Percentiles rank a stretch among this genome's conserved stretches.
phyloP scores from a whole-genome alignment of 1,284 basidiomycete genomes.

The Ceratobasidium sp. region DNA sequence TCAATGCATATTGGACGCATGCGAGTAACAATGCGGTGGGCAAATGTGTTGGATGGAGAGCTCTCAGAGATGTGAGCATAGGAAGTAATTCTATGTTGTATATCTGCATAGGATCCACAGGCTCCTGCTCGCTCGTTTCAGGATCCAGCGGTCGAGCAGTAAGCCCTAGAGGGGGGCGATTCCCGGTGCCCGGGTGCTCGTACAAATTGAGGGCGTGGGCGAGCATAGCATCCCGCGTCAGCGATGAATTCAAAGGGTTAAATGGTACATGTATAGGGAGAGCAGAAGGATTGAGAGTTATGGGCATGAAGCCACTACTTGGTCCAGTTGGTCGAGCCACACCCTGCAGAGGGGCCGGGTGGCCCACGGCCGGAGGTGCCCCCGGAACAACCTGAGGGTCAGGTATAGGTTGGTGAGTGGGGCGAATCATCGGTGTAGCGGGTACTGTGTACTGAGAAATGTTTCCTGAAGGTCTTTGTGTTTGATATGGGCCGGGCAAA shows the following conservation, averaged over 20 bases:
- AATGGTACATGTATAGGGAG: neutral
- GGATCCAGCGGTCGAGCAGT: slow-evolving; percentile 30
- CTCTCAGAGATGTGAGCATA: slow-evolving; percentile 48
- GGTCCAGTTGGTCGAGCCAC: neutral
- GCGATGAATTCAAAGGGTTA: slow-evolving; percentile 44
- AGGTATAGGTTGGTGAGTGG: neutral
- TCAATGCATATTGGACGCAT: slow-evolving; percentile 51
- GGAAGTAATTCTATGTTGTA: slow-evolving; percentile 48
- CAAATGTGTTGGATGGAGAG: slow-evolving; percentile 49
- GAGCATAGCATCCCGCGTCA: slow-evolving; percentile 47
- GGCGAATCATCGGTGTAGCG: neutral
- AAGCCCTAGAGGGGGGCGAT: slow-evolving; percentile 39
- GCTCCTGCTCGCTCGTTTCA: neutral
- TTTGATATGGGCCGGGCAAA: slow-evolving; percentile 3
- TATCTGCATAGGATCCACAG: slow-evolving; percentile 38
- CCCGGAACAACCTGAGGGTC: neutral
- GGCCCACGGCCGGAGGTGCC: neutral
- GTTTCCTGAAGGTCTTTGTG: neutral
- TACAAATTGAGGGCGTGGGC: slow-evolving; percentile 48
- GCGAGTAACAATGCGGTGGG: slow-evolving; percentile 51
- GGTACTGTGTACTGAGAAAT: neutral
- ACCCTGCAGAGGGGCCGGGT: neutral
- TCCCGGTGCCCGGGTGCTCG: slow-evolving; percentile 40
- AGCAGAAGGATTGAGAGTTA: neutral
- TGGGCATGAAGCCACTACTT: neutral